phyloP scores from a whole-genome alignment of 2,329 filamentous ascomycete genomes.

The Phaeomoniella chlamydospora region DNA sequence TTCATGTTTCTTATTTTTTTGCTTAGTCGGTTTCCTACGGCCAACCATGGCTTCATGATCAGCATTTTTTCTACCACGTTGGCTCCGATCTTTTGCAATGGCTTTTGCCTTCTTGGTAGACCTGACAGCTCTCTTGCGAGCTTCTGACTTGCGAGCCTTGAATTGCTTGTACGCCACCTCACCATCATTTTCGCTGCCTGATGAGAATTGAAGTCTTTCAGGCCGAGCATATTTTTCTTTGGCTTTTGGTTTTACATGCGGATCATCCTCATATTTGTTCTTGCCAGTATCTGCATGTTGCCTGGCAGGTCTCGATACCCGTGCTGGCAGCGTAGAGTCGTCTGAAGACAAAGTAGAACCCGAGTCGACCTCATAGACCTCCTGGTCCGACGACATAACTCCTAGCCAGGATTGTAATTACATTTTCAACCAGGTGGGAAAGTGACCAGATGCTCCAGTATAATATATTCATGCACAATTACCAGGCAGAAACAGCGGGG shows the following conservation, averaged over 20 bases:
- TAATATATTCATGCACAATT: too few species aligned
- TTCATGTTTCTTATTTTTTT: conserved; percentile 20
- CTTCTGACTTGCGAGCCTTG: conserved; percentile 42
- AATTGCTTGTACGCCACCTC: conserved; percentile 45
- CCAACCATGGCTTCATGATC: conserved; percentile 14
- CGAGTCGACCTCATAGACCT: not conserved
- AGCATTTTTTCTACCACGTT: conserved; percentile 5
- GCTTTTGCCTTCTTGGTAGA: conserved; percentile 31
- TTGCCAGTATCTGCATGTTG: too few species aligned
- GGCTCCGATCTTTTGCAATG: conserved; percentile 23
- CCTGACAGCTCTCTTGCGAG: conserved; percentile 36
- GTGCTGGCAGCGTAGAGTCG: too few species aligned
- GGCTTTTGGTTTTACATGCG: too few species aligned
- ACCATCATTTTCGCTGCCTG: conserved; percentile 28
- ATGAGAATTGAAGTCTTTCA: conserved; percentile 29
- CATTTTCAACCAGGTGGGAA: too few species aligned
- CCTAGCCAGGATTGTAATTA: not conserved
- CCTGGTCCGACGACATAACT: not conserved
- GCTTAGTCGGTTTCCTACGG: conserved; percentile 9
- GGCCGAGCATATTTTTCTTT: too few species aligned
- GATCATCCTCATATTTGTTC: too few species aligned
- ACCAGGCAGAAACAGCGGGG: too few species aligned
- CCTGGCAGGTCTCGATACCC: too few species aligned
- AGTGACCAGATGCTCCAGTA: too few species aligned
- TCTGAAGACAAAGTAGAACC: not conserved